Conservation (phyloP, 2,329 filamentous ascomycete species). For the Beauveria sp. region DNA sequence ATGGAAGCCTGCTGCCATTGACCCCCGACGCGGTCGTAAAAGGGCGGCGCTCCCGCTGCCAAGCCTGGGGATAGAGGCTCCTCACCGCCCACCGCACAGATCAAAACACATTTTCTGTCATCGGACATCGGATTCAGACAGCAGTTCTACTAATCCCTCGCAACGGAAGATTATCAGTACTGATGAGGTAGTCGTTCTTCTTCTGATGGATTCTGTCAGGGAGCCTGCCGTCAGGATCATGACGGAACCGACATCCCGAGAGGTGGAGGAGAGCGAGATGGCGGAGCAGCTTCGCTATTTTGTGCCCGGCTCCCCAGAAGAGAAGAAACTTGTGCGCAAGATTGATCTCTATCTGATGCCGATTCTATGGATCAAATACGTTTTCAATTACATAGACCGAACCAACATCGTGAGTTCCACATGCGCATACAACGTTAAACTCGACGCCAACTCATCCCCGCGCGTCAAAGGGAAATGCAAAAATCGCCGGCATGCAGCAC, state of each 20-base stretch:
- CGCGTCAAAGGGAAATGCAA: slow-evolving; percentile 43
- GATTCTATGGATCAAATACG: slow-evolving; percentile 46
- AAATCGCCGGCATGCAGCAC: slow-evolving; percentile 43
- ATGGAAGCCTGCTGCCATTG: neutral
- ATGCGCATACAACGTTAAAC: slow-evolving; percentile 13
- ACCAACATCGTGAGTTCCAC: slow-evolving; percentile 20
- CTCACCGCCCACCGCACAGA: neutral
- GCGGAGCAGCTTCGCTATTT: slow-evolving; percentile 20
- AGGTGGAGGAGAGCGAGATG: slow-evolving; percentile 16
- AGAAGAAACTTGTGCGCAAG: slow-evolving; percentile 21
- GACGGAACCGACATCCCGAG: neutral
- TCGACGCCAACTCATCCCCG: slow-evolving; percentile 51
- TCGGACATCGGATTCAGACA: neutral
- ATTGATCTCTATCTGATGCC: slow-evolving; percentile 33
- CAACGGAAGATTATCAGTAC: no score
- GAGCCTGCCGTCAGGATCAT: neutral
- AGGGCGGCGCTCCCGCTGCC: no score
- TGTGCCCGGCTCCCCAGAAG: slow-evolving; percentile 18
- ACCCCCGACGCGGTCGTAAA: no score
- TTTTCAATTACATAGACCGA: slow-evolving; percentile 23
- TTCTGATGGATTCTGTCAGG: neutral
- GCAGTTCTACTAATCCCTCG: neutral
- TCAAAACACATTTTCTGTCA: no score
- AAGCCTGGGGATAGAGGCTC: no score
- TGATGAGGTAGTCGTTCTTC: neutral